Evolutionary conservation across 1,139 yeast species (phyloP).

Genomic region (Saccharomyces uvarum): DNA sequence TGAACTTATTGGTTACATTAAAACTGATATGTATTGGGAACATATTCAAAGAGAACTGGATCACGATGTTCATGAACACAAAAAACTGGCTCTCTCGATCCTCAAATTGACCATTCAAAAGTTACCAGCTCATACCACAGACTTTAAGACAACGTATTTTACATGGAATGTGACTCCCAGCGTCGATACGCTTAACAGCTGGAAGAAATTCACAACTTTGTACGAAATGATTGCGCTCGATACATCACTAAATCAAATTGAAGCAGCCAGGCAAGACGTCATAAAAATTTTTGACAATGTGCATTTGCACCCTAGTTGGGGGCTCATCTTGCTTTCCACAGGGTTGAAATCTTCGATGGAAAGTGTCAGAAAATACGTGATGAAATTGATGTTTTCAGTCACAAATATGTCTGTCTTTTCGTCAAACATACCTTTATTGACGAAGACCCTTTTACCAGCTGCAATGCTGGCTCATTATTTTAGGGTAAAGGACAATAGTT

Average conservation of each 20-base stretch:
- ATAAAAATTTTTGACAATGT: conserved; percentile 45
- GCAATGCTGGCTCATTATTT: conserved; percentile 62
- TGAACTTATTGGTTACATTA: conserved; percentile 35
- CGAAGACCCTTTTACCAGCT: conserved; percentile 50
- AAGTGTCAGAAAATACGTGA: conserved; percentile 60
- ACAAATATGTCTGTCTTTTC: conserved; percentile 44
- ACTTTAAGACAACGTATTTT: conserved; percentile 35
- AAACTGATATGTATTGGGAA: conserved; percentile 48
- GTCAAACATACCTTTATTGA: conserved; percentile 39
- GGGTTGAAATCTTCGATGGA: conserved; percentile 78
- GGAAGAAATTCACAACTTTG: conserved; percentile 68
- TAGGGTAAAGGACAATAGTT: conserved; percentile 33
- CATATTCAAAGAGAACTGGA: conserved; percentile 50
- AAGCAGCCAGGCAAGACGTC: conserved; percentile 67
- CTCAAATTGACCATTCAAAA: conserved; percentile 51
- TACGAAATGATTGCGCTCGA: conserved; percentile 79
- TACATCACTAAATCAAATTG: conserved; percentile 78
- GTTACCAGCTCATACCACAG: conserved; percentile 4
- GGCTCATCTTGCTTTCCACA: conserved; percentile 60
- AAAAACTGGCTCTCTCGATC: conserved; percentile 65
- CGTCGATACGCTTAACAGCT: conserved; percentile 40
- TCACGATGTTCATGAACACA: conserved; percentile 55
- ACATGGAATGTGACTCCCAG: conserved; percentile 38
- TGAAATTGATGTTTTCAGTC: conserved; percentile 50
- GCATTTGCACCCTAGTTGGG: conserved; percentile 63